Conservation (phyloP, 2,329 filamentous ascomycete species). For the Botrytis tulipae region DNA sequence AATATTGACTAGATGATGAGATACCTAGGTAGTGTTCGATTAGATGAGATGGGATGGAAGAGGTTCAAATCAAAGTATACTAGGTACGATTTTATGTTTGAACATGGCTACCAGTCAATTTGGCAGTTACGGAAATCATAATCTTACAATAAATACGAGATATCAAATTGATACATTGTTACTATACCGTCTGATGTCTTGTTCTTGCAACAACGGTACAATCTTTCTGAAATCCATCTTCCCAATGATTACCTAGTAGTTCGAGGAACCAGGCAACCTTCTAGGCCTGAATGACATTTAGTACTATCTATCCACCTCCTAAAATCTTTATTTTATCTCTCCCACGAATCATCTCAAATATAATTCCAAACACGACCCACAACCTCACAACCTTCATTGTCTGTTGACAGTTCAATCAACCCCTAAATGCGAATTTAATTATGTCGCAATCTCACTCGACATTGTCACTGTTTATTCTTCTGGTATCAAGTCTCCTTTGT, state of each 20-base stretch:
- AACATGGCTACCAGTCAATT: neutral
- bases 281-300: neutral
- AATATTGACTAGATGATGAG: no score
- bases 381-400: neutral
- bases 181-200: neutral
- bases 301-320: neutral
- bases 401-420: slow-evolving; percentile 65
- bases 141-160: neutral
- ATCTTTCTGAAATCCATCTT: neutral
- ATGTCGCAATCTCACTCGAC: slow-evolving; percentile 63
- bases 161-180: neutral
- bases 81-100: neutral
- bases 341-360: neutral
- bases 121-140: neutral
- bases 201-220: neutral
- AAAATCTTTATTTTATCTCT: neutral
- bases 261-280: neutral
- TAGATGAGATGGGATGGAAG: neutral
- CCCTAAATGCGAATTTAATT: slow-evolving; percentile 90
- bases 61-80: neutral
- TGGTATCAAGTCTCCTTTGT: slow-evolving; percentile 23
- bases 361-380: slow-evolving; percentile 9
- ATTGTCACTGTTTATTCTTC: slow-evolving; percentile 19
- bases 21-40: no score
- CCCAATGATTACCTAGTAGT: neutral